phyloP scores from a whole-genome alignment of 2,329 filamentous ascomycete genomes.

The Alternaria rosae region DNA sequence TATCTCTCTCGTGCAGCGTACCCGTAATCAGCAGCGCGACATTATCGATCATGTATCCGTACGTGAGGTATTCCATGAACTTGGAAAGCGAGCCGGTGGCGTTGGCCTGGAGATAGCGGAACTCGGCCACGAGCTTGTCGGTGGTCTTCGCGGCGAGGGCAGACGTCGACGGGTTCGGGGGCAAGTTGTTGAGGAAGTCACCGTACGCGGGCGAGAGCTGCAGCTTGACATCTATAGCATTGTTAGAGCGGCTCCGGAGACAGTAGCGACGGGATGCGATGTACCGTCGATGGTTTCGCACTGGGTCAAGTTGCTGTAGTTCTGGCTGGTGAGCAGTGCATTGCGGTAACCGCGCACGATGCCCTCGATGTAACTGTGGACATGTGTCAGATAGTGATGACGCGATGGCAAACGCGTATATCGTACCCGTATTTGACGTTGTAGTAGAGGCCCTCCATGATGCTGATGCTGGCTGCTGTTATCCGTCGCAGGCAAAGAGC shows the following conservation, averaged over 20 bases:
- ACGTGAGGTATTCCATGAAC: conserved; percentile 98
- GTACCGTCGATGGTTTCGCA: conserved; percentile 96
- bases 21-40: conserved; percentile 97
- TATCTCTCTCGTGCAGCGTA: conserved; percentile 96
- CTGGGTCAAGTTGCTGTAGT: conserved; percentile 95
- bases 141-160: conserved; percentile 93
- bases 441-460: conserved; percentile 92
- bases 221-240: conserved; percentile 90
- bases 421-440: conserved; percentile 90
- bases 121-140: conserved; percentile 97
- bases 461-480: conserved; percentile 32
- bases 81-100: conserved; percentile 88
- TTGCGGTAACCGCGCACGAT: conserved; percentile 98
- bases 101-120: conserved; percentile 94
- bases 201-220: conserved; percentile 96
- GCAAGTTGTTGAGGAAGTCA: conserved; percentile 91
- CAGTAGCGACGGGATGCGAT: conserved; percentile 27
- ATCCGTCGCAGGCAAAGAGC: conserved; percentile 24
- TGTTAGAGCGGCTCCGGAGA: conserved; percentile 8
- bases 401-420: neutral
- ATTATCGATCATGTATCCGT: conserved; percentile 99
- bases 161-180: conserved; percentile 96
- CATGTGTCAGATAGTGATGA: conserved; percentile 20
- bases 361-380: conserved; percentile 86
- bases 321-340: conserved; percentile 83